Percentiles rank a stretch among this genome's conserved stretches.
These are phyloP conservation scores for Platanus orientalis DNA, from an alignment of 164 flowering plant genomes.

Conservation along the genomic window DNA sequence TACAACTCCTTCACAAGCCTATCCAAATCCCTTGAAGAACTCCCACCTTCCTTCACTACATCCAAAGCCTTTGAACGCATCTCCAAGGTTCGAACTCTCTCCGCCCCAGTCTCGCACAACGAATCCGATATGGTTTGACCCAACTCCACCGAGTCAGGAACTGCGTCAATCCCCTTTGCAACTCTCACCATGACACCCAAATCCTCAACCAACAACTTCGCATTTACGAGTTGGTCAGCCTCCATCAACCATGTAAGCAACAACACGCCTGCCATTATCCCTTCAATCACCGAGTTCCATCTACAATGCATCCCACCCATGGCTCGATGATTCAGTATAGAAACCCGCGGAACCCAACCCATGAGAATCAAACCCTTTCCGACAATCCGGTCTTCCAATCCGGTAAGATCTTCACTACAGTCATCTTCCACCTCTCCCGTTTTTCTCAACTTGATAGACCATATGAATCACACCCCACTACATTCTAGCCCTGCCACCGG, in stretches of 20 bases:
- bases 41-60: too few species aligned
- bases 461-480: conserved; percentile 31
- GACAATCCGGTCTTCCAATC: conserved; percentile 38
- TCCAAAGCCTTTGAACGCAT: conserved; percentile 23
- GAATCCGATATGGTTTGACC: conserved; percentile 20
- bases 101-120: conserved; percentile 2
- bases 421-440: conserved; percentile 7
- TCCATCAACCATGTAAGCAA: conserved; percentile 60
- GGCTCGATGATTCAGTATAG: conserved; percentile 36
- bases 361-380: conserved; percentile 38
- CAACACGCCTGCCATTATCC: conserved; percentile 30
- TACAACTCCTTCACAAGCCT: conserved; percentile 24
- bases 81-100: conserved; percentile 22
- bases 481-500: conserved; percentile 5
- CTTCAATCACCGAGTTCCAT: conserved; percentile 58
- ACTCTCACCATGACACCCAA: conserved; percentile 29
- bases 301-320: conserved; percentile 61
- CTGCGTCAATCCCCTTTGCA: conserved; percentile 32
- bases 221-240: conserved; percentile 48
- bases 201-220: conserved; percentile 33
- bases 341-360: conserved; percentile 55
- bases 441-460: conserved; percentile 34
- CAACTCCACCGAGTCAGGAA: conserved; percentile 33
- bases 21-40: conserved; percentile 28
- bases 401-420: conserved; percentile 27